Percentiles rank a stretch among this genome's conserved stretches.
phyloP scores from a whole-genome alignment of 768 basidiomycete genomes.

The Suillus subalutaceus region DNA sequence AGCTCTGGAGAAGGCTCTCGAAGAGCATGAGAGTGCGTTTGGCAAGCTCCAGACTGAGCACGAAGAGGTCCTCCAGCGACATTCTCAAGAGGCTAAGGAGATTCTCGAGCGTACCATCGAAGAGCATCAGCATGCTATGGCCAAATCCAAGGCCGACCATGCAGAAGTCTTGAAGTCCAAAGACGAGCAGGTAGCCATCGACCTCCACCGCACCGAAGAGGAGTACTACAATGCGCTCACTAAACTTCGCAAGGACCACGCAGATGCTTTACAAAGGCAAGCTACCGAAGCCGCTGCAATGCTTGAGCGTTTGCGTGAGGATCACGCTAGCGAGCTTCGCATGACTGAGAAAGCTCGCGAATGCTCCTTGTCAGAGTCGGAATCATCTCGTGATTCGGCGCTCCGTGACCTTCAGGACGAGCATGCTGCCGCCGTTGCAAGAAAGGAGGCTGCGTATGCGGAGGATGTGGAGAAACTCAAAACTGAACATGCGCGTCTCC shows the following conservation, averaged over 20 bases:
- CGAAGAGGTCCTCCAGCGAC: conserved; percentile 53
- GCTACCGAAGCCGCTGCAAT: conserved; percentile 59
- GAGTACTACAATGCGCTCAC: conserved; percentile 83
- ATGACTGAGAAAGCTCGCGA: conserved; percentile 77
- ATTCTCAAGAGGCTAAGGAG: conserved; percentile 56
- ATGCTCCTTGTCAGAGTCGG: conserved; percentile 73
- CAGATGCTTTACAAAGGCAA: conserved; percentile 63
- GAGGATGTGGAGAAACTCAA: conserved; percentile 70
- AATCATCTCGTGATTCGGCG: conserved; percentile 63
- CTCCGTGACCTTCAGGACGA: conserved; percentile 73
- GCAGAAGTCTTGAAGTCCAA: conserved; percentile 58
- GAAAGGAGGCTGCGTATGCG: conserved; percentile 65
- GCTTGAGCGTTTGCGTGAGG: conserved; percentile 73
- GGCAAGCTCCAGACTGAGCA: conserved; percentile 59
- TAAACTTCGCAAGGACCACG: conserved; percentile 74
- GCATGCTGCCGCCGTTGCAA: conserved; percentile 63
- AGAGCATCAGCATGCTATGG: conserved; percentile 57
- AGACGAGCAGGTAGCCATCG: conserved; percentile 58
- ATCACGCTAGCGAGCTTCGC: conserved; percentile 74
- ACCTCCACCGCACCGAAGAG: conserved; percentile 71
- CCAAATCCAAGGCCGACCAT: conserved; percentile 55
- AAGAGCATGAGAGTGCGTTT: conserved; percentile 63
- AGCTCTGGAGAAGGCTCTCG: conserved; percentile 49
- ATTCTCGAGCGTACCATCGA: conserved; percentile 49
- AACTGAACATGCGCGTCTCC: conserved; percentile 57